phyloP scores from a whole-genome alignment of 768 basidiomycete species.

The Psilocybe subaeruginosa region DNA sequence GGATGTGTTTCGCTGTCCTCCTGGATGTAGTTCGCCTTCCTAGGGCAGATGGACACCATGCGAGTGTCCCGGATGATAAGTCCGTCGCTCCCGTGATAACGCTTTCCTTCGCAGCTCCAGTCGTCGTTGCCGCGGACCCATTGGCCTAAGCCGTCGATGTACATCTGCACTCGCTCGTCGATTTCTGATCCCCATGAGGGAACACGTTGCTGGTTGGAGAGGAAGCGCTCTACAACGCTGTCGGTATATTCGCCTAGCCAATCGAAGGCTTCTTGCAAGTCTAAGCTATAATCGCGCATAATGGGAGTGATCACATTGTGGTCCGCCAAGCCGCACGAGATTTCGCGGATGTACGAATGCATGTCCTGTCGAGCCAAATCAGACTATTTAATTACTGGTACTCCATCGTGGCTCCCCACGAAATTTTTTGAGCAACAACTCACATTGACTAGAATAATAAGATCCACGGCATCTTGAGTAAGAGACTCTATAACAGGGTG shows the following conservation, averaged over 20 bases:
- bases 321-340: conserved; percentile 38
- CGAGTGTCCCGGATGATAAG: conserved; percentile 28
- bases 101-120: conserved; percentile 47
- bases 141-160: conserved; percentile 40
- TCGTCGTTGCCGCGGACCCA: conserved; percentile 41
- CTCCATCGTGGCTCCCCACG: too few species aligned
- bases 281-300: conserved; percentile 36
- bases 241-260: conserved; percentile 37
- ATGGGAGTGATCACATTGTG: conserved; percentile 46
- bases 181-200: conserved; percentile 38
- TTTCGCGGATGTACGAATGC: conserved; percentile 42
- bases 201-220: conserved; percentile 25
- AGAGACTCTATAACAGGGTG: conserved; percentile 51
- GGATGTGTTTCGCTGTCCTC: neutral
- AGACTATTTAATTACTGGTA: too few species aligned
- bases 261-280: conserved; percentile 38
- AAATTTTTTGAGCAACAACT: conserved; percentile 1
- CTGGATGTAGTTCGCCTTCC: conserved; percentile 14
- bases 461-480: conserved; percentile 50
- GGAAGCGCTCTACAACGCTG: conserved; percentile 33
- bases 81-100: conserved; percentile 34
- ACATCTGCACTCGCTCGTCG: conserved; percentile 33
- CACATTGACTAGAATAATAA: conserved; percentile 40
- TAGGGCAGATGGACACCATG: conserved; percentile 13
- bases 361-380: conserved; percentile 31